Evolutionary conservation across 345 rosid species (phyloP), one percentile per base, ranked within the genome.

Genomic region (Pelargonium nanum): DNA sequence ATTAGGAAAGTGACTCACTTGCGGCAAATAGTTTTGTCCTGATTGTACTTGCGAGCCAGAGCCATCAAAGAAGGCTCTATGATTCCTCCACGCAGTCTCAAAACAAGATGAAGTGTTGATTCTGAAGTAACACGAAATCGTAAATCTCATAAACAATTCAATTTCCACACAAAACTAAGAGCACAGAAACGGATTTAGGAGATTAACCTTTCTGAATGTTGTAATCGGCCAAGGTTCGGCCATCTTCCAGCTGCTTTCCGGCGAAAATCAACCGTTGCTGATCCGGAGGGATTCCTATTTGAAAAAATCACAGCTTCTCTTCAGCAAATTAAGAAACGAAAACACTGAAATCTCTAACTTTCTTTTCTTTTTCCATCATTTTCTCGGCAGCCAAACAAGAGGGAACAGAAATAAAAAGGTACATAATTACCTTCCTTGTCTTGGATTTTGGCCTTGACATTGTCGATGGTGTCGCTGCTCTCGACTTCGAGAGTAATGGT

Each of bases 51-150:
- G 62, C 94, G 86, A 70, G 95, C 96, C 78, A 89, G 70, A 19
- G 86, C 86, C 91, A 89, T 89, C 83, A 89, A 75, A n/a, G 95
- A 86, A 22, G 97, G 94, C 81, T 89, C 95, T 22, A 86, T 89
- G 64, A 89, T 89, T 20, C 96, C 96, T 69, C 97, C 95, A 21
- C 97, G 83, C 24, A 89, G 80, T 78, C 97, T 86, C 77, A 86
- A 65, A 48, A 86, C 95, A 22, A 89, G 79, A 76, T 89, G 97
- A 58, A 89, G 95, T 0, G 97, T 86, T 0, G 95, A 85, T 24
- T 89, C 95, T 88, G 65, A 10, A 30, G 9, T 8, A 55, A 52
- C 56, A 8, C 61, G 1, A 2, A 52, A 19, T 28, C 16, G 8
- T 3, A 40, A 24, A 52, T 1, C 20, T 55, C 53, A 10, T 17